Percentiles rank a stretch among this genome's conserved stretches.
Conservation (phyloP, 2,329 filamentous ascomycete species). For the Bipolaris bicolor region DNA sequence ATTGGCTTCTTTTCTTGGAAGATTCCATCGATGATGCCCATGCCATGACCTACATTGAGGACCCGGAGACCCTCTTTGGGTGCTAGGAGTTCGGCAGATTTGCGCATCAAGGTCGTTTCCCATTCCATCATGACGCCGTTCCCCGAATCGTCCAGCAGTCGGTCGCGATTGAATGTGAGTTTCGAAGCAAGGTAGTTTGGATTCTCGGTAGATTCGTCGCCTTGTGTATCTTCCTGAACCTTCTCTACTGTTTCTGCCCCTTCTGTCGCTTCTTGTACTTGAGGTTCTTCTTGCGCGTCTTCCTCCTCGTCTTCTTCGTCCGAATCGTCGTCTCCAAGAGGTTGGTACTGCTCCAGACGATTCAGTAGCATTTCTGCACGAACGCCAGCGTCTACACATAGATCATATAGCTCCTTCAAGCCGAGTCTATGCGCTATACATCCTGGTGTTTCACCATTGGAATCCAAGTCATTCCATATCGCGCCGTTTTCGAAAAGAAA, state of each 20-base stretch:
- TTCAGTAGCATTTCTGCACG: slow-evolving; percentile 86
- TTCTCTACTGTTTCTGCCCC: slow-evolving; percentile 36
- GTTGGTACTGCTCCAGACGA: slow-evolving; percentile 80
- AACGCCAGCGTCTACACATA: slow-evolving; percentile 88
- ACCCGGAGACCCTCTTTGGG: slow-evolving; percentile 51
- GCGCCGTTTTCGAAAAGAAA: slow-evolving; percentile 85
- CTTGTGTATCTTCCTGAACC: slow-evolving; percentile 30
- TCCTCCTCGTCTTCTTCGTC: slow-evolving; percentile 53
- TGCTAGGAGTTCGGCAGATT: slow-evolving; percentile 52
- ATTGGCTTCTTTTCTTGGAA: slow-evolving; percentile 53
- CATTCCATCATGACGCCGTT: slow-evolving; percentile 63
- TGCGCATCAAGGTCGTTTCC: slow-evolving; percentile 58
- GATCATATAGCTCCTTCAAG: slow-evolving; percentile 72
- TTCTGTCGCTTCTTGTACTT: slow-evolving; percentile 34
- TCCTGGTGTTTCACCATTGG: slow-evolving; percentile 85
- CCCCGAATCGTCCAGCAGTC: slow-evolving; percentile 55
- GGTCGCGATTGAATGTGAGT: slow-evolving; percentile 56
- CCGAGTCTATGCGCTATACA: slow-evolving; percentile 78
- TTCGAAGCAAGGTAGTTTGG: slow-evolving; percentile 57
- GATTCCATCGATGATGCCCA: slow-evolving; percentile 58
- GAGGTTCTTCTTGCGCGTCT: slow-evolving; percentile 46
- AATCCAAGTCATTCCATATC: slow-evolving; percentile 96
- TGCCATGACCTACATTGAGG: slow-evolving; percentile 59
- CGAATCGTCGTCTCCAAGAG: slow-evolving; percentile 65
- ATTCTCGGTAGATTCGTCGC: slow-evolving; percentile 50